Conservation (phyloP, 2,329 filamentous ascomycete genomes). For the Coleophoma cylindrospora region DNA sequence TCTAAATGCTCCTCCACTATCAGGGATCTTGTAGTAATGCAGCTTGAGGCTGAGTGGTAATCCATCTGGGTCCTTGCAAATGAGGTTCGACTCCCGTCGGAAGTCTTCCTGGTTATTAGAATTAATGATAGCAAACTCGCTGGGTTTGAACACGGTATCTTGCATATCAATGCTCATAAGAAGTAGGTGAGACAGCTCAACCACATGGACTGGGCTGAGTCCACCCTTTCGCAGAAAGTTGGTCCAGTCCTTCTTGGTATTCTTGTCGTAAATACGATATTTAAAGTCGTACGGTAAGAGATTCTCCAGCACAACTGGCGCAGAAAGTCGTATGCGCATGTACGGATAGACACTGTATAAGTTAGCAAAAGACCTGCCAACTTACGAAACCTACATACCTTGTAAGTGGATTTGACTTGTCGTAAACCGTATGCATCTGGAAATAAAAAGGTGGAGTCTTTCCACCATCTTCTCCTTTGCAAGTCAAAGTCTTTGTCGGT, state of each 20-base stretch:
- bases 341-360: conserved; percentile 72
- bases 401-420: conserved; percentile 77
- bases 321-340: conserved; percentile 88
- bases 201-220: conserved; percentile 93
- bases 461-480: conserved; percentile 79
- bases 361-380: conserved; percentile 23
- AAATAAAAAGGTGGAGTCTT: conserved; percentile 85
- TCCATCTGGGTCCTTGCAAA: conserved; percentile 80
- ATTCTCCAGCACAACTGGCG: conserved; percentile 91
- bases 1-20: conserved; percentile 93
- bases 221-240: conserved; percentile 97
- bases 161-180: conserved; percentile 94
- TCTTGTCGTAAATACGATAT: conserved; percentile 97
- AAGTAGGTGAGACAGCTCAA: conserved; percentile 89
- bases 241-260: conserved; percentile 97
- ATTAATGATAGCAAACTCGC: conserved; percentile 97
- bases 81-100: conserved; percentile 70
- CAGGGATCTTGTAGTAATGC: conserved; percentile 85
- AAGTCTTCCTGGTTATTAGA: conserved; percentile 84
- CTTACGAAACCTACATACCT: conserved; percentile 39
- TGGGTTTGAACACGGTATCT: conserved; percentile 89
- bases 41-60: conserved; percentile 75
- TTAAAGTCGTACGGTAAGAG: conserved; percentile 97
- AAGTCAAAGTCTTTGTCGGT: conserved; percentile 82
- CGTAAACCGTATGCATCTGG: conserved; percentile 83